phyloP scores from a whole-genome alignment of 768 basidiomycete genomes.

The Serendipita sp. region DNA sequence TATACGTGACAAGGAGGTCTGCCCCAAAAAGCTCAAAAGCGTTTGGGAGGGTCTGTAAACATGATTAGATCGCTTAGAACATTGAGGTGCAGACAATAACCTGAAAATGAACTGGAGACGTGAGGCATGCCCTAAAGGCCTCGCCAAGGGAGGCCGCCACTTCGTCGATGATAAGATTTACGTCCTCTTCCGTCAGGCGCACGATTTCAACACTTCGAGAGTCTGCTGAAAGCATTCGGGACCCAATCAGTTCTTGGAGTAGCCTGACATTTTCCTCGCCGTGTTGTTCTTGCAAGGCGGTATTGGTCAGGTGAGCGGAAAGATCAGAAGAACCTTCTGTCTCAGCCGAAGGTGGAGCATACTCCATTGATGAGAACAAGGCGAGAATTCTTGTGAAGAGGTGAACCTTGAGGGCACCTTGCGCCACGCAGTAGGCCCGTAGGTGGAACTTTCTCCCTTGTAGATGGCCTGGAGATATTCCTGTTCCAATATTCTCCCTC shows the following conservation, averaged over 20 bases:
- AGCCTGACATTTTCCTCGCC: conserved; percentile 60
- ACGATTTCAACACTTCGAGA: conserved; percentile 7
- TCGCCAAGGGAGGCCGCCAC: conserved; percentile 57
- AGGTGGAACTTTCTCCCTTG: conserved; percentile 67
- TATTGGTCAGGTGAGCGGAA: conserved; percentile 76
- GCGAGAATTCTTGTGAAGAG: conserved; percentile 74
- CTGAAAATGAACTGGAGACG: conserved; percentile 76
- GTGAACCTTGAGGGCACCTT: conserved; percentile 63
- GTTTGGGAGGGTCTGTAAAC: conserved; percentile 59
- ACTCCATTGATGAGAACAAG: conserved; percentile 69
- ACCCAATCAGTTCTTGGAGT: conserved; percentile 64
- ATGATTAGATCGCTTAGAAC: background rate
- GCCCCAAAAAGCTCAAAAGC: conserved; percentile 91
- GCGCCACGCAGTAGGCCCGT: conserved; percentile 70
- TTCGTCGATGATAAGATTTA: conserved; percentile 40
- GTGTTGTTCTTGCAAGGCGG: conserved; percentile 57
- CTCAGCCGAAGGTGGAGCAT: conserved; percentile 31
- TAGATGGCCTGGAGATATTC: background rate
- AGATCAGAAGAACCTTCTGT: conserved; percentile 31
- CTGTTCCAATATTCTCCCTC: background rate
- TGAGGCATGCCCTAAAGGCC: conserved; percentile 71
- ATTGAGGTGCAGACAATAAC: conserved; percentile 23
- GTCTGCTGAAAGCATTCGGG: conserved; percentile 30
- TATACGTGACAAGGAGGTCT: conserved; percentile 62
- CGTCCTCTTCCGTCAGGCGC: background rate